A percentile compares a stretch with the other conserved stretches of the same genome.
Conservation (phyloP, 495 filamentous ascomycete genomes). For the Durotheca rogersii region DNA sequence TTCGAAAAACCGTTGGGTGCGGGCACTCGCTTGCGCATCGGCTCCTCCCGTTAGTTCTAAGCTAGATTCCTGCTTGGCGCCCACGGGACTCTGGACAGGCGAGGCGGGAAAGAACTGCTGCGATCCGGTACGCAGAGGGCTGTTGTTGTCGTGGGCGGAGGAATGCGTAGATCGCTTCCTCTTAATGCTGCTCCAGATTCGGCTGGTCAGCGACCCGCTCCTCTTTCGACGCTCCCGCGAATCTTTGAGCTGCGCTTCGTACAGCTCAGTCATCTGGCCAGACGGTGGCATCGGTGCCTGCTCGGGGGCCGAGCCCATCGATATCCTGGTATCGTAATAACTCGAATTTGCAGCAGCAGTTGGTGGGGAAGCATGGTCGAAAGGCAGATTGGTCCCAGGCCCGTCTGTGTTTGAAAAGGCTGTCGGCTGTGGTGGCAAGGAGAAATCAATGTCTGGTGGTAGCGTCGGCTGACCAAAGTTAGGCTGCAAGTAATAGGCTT, state of each 20-base stretch:
- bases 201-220: slow-evolving; percentile 27
- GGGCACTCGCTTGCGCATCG: slow-evolving; percentile 2
- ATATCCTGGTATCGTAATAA: slow-evolving; percentile 39
- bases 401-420: slow-evolving; percentile 16
- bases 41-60: slow-evolving; percentile 9
- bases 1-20: slow-evolving; percentile 20
- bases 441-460: slow-evolving; percentile 31
- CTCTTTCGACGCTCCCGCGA: slow-evolving; percentile 29
- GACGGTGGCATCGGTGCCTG: slow-evolving; percentile 24
- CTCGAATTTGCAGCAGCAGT: slow-evolving; percentile 35
- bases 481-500: slow-evolving; percentile 15
- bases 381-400: slow-evolving; percentile 15
- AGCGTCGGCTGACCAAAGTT: slow-evolving; percentile 22
- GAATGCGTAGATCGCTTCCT: slow-evolving; percentile 34
- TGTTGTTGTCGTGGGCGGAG: slow-evolving; percentile 17
- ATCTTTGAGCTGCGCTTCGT: slow-evolving; percentile 32
- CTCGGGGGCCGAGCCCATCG: slow-evolving; percentile 34
- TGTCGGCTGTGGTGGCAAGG: slow-evolving; percentile 28
- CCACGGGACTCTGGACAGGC: slow-evolving; percentile 14
- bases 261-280: slow-evolving; percentile 34
- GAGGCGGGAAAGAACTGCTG: slow-evolving; percentile 26
- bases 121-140: slow-evolving; percentile 21
- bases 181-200: slow-evolving; percentile 34
- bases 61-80: slow-evolving; percentile 24
- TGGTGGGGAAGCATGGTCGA: slow-evolving; percentile 20